These are phyloP conservation scores for Xylariales sp. DNA, from an alignment of 2,329 filamentous ascomycete species.

Conservation along the genomic window DNA sequence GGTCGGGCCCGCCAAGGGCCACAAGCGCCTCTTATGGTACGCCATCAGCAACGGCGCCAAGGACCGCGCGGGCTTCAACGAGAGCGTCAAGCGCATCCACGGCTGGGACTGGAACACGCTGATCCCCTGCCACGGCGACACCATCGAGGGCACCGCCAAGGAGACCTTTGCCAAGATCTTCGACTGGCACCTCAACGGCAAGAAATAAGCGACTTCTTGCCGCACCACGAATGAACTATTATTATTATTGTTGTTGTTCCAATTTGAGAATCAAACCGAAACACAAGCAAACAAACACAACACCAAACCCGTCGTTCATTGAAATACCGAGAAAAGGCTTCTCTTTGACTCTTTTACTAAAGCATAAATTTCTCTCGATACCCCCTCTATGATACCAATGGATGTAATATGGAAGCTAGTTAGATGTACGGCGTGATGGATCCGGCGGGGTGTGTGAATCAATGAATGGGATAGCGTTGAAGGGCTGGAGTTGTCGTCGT, in stretches of 20 bases:
- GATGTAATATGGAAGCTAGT: slow-evolving; percentile 37
- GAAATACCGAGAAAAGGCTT: slow-evolving; percentile 21
- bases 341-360: slow-evolving; percentile 29
- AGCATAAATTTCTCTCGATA: slow-evolving; percentile 35
- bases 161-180: slow-evolving; percentile 81
- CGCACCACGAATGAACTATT: neutral
- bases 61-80: slow-evolving; percentile 76
- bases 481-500: slow-evolving; percentile 16
- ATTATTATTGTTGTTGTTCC: too few species aligned
- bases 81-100: slow-evolving; percentile 75
- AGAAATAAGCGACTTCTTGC: slow-evolving; percentile 43
- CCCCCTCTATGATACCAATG: slow-evolving; percentile 39
- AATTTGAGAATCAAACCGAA: neutral
- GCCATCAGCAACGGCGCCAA: slow-evolving; percentile 61
- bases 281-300: neutral
- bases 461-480: too few species aligned
- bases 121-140: slow-evolving; percentile 94
- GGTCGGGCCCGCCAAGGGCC: slow-evolving; percentile 74
- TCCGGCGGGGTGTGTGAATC: neutral
- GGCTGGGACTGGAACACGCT: slow-evolving; percentile 87
- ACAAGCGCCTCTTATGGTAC: slow-evolving; percentile 89
- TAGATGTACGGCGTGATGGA: slow-evolving; percentile 17
- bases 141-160: slow-evolving; percentile 80
- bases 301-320: slow-evolving; percentile 25
- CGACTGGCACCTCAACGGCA: slow-evolving; percentile 78